Evolutionary conservation across 2,329 filamentous ascomycete genomes (phyloP).

Genomic region (Venturia pyrina): DNA sequence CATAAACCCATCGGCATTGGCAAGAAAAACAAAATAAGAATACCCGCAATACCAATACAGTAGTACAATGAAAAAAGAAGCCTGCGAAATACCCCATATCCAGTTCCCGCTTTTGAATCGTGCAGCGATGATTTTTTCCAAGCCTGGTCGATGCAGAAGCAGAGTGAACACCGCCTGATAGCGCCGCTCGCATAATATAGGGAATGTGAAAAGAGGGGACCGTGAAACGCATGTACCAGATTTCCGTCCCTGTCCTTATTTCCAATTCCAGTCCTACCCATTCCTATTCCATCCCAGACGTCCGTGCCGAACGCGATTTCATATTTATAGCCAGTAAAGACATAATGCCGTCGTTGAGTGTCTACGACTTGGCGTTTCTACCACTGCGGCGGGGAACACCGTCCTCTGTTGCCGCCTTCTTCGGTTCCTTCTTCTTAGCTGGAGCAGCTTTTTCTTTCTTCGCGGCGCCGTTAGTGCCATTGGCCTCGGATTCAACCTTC

Average conservation of each 20-base stretch:
- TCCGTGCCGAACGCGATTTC: background rate
- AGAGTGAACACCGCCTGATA: background rate
- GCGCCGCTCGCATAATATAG: background rate
- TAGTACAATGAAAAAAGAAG: background rate
- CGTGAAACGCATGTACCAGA: background rate
- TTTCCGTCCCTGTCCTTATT: background rate
- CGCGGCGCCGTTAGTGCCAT: conserved; percentile 1
- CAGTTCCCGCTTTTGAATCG: background rate
- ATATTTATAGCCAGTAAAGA: background rate
- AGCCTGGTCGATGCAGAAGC: background rate
- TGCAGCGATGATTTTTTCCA: background rate
- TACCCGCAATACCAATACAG: background rate
- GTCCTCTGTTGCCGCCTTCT: conserved; percentile 39
- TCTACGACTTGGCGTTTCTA: conserved; percentile 23
- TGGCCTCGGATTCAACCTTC: conserved; percentile 4
- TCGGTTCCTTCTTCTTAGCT: conserved; percentile 19
- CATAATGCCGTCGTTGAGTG: background rate
- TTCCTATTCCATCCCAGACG: background rate
- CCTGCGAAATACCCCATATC: background rate
- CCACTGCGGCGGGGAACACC: conserved; percentile 38
- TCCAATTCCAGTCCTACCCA: background rate
- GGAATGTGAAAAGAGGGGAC: background rate
- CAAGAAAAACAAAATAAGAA: background rate
- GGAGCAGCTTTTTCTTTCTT: conserved; percentile 14
- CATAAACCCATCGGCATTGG: background rate